phyloP scores from a whole-genome alignment of 176 grass and related monocot species.

The Rhynchospora breviuscula region DNA sequence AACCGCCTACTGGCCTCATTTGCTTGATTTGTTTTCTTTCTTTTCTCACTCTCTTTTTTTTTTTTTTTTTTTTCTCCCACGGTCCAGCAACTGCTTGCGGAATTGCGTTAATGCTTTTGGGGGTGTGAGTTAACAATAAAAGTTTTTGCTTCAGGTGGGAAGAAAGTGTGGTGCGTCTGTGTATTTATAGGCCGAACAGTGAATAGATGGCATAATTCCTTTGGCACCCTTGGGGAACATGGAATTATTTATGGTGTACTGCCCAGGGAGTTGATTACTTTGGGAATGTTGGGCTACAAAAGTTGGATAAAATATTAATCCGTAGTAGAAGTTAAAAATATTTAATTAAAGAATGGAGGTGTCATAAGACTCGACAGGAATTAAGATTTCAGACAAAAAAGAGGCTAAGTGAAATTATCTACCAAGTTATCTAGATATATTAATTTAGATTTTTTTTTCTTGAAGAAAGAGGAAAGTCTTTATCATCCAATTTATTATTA shows the following conservation, averaged over 20 bases:
- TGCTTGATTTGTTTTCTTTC: neutral
- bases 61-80: neutral
- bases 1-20: neutral
- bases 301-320: too few relatives aligned
- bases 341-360: too few relatives aligned
- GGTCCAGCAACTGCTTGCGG: neutral
- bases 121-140: neutral
- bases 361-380: too few relatives aligned
- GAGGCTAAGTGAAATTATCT: too few relatives aligned
- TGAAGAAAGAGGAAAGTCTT: too few relatives aligned
- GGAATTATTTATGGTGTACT: neutral
- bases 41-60: neutral
- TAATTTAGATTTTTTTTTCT: too few relatives aligned
- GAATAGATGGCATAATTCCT: constrained; percentile 2
- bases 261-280: too few relatives aligned
- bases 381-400: too few relatives aligned
- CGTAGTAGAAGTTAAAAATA: too few relatives aligned
- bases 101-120: neutral
- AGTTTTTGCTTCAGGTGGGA: neutral
- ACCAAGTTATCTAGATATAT: too few relatives aligned
- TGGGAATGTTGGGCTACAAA: too few relatives aligned
- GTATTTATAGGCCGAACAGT: neutral
- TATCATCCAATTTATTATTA: too few relatives aligned
- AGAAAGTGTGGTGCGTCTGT: neutral
- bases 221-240: neutral